These are phyloP conservation scores for Gossypium armourianum DNA, from an alignment of 441 rosid genomes.

Conservation along the genomic window DNA sequence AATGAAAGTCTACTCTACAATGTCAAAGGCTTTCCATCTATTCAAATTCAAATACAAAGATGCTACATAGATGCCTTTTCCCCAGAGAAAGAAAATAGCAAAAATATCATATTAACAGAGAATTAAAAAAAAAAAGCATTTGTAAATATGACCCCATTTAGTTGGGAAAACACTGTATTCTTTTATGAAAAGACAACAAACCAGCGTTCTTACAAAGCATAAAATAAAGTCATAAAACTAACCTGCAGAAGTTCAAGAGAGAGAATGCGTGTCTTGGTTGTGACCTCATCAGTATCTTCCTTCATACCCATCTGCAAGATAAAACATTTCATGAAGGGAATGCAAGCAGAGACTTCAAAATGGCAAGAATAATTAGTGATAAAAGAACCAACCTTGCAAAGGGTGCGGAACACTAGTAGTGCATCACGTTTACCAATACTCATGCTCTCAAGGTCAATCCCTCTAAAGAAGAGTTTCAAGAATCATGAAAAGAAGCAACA, in stretches of 20 bases:
- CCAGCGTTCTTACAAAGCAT: neutral
- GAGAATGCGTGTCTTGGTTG: slow-evolving; percentile 77
- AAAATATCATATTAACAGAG: slow-evolving; percentile 3
- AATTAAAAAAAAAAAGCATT: neutral
- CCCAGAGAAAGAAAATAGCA: slow-evolving; percentile 1
- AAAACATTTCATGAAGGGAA: slow-evolving; percentile 8
- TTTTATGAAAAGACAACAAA: slow-evolving; percentile 12
- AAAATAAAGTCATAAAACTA: slow-evolving; percentile 16
- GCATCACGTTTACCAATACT: slow-evolving; percentile 91
- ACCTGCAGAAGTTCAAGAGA: slow-evolving; percentile 99
- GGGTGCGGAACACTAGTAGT: slow-evolving; percentile 87
- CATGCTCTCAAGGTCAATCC: slow-evolving; percentile 93
- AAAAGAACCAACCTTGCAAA: slow-evolving; percentile 75
- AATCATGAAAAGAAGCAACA: slow-evolving; percentile 16
- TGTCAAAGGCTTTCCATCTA: neutral
- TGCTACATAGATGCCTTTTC: neutral
- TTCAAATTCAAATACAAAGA: neutral
- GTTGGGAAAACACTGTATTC: neutral
- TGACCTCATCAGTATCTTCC: slow-evolving; percentile 93
- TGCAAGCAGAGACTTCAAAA: slow-evolving; percentile 21
- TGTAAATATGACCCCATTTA: neutral
- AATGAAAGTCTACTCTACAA: neutral
- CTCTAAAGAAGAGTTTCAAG: slow-evolving; percentile 33
- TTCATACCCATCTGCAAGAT: slow-evolving; percentile 90
- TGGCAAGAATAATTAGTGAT: slow-evolving; percentile 14